These are phyloP conservation scores for Rhodofomes roseus DNA, from an alignment of 1,284 basidiomycete genomes.

Conservation along the genomic window DNA sequence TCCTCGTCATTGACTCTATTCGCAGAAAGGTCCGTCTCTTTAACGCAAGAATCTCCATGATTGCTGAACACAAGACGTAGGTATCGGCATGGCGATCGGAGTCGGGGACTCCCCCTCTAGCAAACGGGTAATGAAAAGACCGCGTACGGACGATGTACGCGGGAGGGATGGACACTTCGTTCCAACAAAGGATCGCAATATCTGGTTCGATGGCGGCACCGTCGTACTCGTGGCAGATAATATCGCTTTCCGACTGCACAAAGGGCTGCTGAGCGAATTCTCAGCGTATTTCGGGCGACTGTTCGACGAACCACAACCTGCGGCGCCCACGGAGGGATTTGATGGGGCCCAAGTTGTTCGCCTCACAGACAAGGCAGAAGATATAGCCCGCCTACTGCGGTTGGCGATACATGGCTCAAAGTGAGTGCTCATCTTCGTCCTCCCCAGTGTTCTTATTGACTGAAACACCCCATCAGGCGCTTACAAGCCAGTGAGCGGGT, in stretches of 20 bases:
- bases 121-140: not conserved
- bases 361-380: no score
- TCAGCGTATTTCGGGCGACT: slow-evolving; percentile 14
- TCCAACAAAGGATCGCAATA: not conserved
- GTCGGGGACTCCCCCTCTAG: not conserved
- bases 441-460: no score
- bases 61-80: no score
- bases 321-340: not conserved
- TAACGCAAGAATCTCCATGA: no score
- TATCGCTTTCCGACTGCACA: slow-evolving; percentile 11
- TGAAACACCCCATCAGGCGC: no score
- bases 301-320: slow-evolving; percentile 7
- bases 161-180: not conserved
- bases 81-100: not conserved
- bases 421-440: no score
- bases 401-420: no score
- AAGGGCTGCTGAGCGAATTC: slow-evolving; percentile 8
- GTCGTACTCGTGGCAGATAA: slow-evolving; percentile 8
- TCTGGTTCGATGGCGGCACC: slow-evolving; percentile 16
- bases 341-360: not conserved
- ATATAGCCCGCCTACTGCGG: no score
- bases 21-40: no score
- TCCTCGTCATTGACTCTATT: no score
- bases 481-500: no score
- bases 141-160: not conserved